Conservation (phyloP, 2,329 filamentous ascomycete genomes). For the Aspergillus tubingensis region DNA sequence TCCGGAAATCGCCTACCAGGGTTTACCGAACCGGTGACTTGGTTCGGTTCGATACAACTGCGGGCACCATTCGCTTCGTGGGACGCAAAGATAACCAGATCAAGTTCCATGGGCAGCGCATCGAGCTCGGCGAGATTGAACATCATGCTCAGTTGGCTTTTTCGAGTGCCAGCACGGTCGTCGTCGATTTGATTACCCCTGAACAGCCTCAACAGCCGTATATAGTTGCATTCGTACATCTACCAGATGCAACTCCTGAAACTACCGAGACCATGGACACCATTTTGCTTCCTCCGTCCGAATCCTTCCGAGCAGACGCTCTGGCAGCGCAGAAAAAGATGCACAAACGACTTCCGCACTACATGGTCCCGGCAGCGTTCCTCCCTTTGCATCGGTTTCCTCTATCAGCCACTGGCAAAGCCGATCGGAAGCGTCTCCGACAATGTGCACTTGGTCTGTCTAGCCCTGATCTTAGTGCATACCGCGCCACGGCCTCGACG, state of each 20-base stretch:
- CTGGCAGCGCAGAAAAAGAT: neutral
- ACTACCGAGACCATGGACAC: neutral
- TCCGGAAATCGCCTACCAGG: neutral
- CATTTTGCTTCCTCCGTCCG: neutral
- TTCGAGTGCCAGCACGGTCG: neutral
- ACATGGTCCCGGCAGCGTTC: slow-evolving; percentile 6
- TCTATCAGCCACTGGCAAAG: slow-evolving; percentile 39
- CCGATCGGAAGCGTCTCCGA: slow-evolving; percentile 31
- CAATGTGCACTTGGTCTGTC: slow-evolving; percentile 17
- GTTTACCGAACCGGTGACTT: neutral
- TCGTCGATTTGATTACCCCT: neutral
- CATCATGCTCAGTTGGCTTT: neutral
- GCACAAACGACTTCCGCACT: neutral
- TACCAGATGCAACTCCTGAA: neutral
- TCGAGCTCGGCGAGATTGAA: slow-evolving; percentile 2
- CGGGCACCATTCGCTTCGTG: neutral
- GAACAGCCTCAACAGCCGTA: neutral
- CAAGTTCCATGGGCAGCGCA: slow-evolving; percentile 61
- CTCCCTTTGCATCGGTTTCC: slow-evolving; percentile 26
- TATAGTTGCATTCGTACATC: neutral
- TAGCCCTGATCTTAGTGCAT: neutral
- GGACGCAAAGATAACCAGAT: slow-evolving; percentile 48
- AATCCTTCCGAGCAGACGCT: neutral
- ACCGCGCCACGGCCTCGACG: neutral
- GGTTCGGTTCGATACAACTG: neutral